These are phyloP conservation scores for Colletotrichum coccodes DNA, from an alignment of 2,329 filamentous ascomycete species.

Conservation along the genomic window DNA sequence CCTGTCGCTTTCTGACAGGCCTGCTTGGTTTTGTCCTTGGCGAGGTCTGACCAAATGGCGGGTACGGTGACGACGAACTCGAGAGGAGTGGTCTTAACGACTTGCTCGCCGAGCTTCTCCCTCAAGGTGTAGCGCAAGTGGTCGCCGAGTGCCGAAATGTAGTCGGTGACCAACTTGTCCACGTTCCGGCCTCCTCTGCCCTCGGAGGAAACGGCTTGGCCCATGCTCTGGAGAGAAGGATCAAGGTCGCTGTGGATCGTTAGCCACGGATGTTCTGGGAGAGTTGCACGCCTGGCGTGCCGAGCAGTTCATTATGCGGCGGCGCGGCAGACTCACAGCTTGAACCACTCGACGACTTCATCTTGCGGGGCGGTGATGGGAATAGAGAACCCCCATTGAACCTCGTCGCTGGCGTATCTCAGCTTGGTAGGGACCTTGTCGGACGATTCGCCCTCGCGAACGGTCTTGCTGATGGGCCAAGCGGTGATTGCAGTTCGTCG, in stretches of 20 bases:
- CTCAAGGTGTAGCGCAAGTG: conserved; percentile 58
- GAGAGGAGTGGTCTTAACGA: conserved; percentile 55
- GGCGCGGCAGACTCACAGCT: conserved; percentile 50
- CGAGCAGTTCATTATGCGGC: background rate
- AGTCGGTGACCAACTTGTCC: conserved; percentile 57
- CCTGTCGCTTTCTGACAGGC: conserved; percentile 52
- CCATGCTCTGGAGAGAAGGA: conserved; percentile 46
- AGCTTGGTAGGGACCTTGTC: conserved; percentile 62
- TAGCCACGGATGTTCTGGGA: background rate
- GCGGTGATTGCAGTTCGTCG: conserved; percentile 52
- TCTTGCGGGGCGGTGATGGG: conserved; percentile 50
- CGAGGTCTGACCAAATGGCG: conserved; percentile 66
- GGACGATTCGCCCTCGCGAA: conserved; percentile 47
- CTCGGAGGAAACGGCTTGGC: conserved; percentile 40
- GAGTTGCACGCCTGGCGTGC: too few species aligned
- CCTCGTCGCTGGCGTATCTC: conserved; percentile 50
- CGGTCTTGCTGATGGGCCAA: conserved; percentile 54
- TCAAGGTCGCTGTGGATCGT: conserved; percentile 45
- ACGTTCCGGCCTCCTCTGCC: conserved; percentile 45
- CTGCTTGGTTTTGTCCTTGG: conserved; percentile 60
- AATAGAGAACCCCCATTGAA: conserved; percentile 63
- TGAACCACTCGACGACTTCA: conserved; percentile 59
- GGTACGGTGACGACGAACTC: conserved; percentile 68
- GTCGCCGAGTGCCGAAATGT: conserved; percentile 57
- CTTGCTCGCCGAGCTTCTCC: conserved; percentile 50